phyloP scores from a whole-genome alignment of 176 grass and related monocot genomes.

The Musa acuminata region DNA sequence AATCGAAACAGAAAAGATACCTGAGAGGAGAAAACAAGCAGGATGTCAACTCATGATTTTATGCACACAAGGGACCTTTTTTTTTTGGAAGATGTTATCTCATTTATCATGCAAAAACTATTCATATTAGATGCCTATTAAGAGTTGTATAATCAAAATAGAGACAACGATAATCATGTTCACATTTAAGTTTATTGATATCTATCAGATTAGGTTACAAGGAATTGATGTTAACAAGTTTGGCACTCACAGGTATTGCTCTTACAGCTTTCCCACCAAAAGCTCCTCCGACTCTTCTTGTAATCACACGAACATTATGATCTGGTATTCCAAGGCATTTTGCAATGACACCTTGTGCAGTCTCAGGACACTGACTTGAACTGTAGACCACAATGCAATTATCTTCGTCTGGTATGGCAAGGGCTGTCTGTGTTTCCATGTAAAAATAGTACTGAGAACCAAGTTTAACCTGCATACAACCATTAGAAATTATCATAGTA shows the following conservation, averaged over 20 bases:
- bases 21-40: too few relatives aligned
- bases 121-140: too few relatives aligned
- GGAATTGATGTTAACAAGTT: slow-evolving; percentile 1
- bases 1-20: too few relatives aligned
- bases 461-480: slow-evolving; percentile 51
- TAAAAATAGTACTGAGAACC: slow-evolving; percentile 84
- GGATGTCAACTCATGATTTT: too few relatives aligned
- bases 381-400: slow-evolving; percentile 58
- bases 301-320: slow-evolving; percentile 71
- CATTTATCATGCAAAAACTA: too few relatives aligned
- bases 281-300: slow-evolving; percentile 66
- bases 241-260: slow-evolving; percentile 21
- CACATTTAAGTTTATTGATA: background rate
- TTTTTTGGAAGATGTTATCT: too few relatives aligned
- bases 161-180: background rate
- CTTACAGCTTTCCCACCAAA: slow-evolving; percentile 71
- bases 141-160: background rate
- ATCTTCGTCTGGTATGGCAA: slow-evolving; percentile 82
- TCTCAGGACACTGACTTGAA: slow-evolving; percentile 40
- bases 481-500: background rate
- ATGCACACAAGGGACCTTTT: too few relatives aligned
- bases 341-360: slow-evolving; percentile 34
- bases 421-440: slow-evolving; percentile 52
- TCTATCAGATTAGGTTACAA: background rate
- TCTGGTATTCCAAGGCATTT: slow-evolving; percentile 55